Conservation (phyloP, 441 rosid species). For the Bocquillonia castaneifolia region DNA sequence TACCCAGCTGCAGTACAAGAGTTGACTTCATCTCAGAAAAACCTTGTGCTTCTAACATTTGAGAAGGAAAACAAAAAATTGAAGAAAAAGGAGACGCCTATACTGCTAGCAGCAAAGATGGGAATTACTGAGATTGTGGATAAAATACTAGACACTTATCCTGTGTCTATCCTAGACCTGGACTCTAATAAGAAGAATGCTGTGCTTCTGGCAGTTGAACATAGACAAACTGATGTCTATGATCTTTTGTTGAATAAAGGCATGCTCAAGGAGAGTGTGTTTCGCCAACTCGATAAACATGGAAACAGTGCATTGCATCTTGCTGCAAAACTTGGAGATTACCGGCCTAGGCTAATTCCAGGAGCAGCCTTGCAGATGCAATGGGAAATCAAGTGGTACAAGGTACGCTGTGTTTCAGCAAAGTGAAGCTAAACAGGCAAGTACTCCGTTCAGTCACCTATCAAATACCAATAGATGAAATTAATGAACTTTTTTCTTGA, state of each 20-base stretch:
- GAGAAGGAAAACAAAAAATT: too few species aligned
- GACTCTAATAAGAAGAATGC: slow-evolving; percentile 28
- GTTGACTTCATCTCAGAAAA: slow-evolving; percentile 24
- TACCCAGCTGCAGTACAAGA: slow-evolving; percentile 33
- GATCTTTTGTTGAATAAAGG: slow-evolving; percentile 18
- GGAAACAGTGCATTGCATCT: slow-evolving; percentile 48
- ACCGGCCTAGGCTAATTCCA: slow-evolving; percentile 38
- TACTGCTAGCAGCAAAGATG: too few species aligned
- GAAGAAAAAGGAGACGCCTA: too few species aligned
- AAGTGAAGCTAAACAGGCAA: too few species aligned
- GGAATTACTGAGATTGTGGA: too few species aligned
- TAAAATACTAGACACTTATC: slow-evolving; percentile 21
- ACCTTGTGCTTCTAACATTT: slow-evolving; percentile 32
- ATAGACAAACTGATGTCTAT: slow-evolving; percentile 28
- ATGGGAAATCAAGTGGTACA: slow-evolving; percentile 46
- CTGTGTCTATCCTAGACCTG: slow-evolving; percentile 30
- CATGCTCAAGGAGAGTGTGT: slow-evolving; percentile 25
- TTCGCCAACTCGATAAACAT: slow-evolving; percentile 28
- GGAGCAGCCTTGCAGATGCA: slow-evolving; percentile 48
- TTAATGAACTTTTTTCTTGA: background rate
- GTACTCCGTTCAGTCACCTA: too few species aligned
- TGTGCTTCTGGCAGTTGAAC: slow-evolving; percentile 35
- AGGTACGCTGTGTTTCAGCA: slow-evolving; percentile 21
- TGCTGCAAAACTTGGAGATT: slow-evolving; percentile 34
- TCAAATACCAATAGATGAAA: too few species aligned